Percentiles rank a stretch among this genome's conserved stretches.
These are phyloP conservation scores for Chaetomium sp. DNA, from an alignment of 2,329 filamentous ascomycete genomes.

Conservation along the genomic window DNA sequence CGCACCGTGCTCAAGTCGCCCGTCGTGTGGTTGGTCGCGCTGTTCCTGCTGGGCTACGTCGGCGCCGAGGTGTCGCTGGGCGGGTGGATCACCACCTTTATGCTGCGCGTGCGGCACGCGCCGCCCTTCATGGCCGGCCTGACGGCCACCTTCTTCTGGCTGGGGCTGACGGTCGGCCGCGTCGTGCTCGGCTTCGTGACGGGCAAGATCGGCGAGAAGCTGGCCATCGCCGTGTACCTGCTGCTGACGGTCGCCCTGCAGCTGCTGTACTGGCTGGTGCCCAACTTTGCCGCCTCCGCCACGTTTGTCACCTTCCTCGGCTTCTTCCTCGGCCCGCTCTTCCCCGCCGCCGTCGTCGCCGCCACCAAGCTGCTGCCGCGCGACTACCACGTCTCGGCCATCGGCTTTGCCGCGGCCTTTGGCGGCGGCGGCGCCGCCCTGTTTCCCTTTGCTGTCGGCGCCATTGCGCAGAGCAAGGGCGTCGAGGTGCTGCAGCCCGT, in stretches of 20 bases:
- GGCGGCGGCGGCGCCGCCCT: slow-evolving; percentile 72
- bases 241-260: slow-evolving; percentile 63
- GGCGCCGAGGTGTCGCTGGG: slow-evolving; percentile 68
- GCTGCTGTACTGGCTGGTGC: slow-evolving; percentile 80
- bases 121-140: slow-evolving; percentile 72
- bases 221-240: slow-evolving; percentile 65
- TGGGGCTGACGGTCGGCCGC: slow-evolving; percentile 75
- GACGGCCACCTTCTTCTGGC: slow-evolving; percentile 80
- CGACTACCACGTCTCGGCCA: slow-evolving; percentile 74
- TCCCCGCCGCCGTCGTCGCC: slow-evolving; percentile 72
- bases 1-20: slow-evolving; percentile 38
- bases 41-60: slow-evolving; percentile 65
- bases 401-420: slow-evolving; percentile 79
- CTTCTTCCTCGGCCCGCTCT: slow-evolving; percentile 79
- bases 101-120: slow-evolving; percentile 75
- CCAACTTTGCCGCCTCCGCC: slow-evolving; percentile 72
- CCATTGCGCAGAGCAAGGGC: slow-evolving; percentile 61
- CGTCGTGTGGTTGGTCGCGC: slow-evolving; percentile 21
- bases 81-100: slow-evolving; percentile 81
- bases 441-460: slow-evolving; percentile 67
- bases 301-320: slow-evolving; percentile 72
- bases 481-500: slow-evolving; percentile 61
- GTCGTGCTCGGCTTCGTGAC: slow-evolving; percentile 76
- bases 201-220: slow-evolving; percentile 70
- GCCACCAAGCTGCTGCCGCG: slow-evolving; percentile 73